Percentiles rank a stretch among this genome's conserved stretches.
phyloP scores from a whole-genome alignment of 768 basidiomycete species.

The Russula sp. region DNA sequence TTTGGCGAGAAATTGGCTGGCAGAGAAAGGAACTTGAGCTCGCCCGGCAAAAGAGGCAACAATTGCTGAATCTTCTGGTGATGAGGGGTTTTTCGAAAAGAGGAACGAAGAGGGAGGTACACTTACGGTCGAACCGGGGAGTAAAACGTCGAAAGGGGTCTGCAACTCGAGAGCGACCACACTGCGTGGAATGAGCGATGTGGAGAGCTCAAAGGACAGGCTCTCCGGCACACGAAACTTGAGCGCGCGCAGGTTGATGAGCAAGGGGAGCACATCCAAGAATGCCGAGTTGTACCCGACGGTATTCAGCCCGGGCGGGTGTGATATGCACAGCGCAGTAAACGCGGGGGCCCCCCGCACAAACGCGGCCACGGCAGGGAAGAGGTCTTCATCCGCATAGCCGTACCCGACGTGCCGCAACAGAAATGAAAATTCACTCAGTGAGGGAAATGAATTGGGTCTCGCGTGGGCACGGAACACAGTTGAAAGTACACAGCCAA shows the following conservation, averaged over 20 bases:
- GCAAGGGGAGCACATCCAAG: constrained; percentile 63
- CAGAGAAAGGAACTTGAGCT: constrained; percentile 29
- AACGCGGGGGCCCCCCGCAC: constrained; percentile 50
- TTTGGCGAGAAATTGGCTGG: constrained; percentile 2
- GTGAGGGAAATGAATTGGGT: constrained; percentile 46
- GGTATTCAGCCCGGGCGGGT: constrained; percentile 32
- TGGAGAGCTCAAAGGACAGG: constrained; percentile 54
- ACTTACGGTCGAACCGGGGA: constrained; percentile 24
- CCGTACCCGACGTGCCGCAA: constrained; percentile 26
- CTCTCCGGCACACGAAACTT: constrained; percentile 60
- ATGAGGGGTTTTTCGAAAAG: constrained; percentile 29
- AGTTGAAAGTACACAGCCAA: constrained; percentile 33
- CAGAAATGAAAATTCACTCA: constrained; percentile 55
- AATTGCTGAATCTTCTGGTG: constrained; percentile 5
- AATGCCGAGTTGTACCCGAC: constrained; percentile 62
- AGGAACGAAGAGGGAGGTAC: neutral
- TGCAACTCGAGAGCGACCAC: constrained; percentile 47
- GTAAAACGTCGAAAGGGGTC: constrained; percentile 13
- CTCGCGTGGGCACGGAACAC: constrained; percentile 40
- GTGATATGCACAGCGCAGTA: constrained; percentile 45
- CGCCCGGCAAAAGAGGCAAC: constrained; percentile 19
- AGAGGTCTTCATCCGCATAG: constrained; percentile 52
- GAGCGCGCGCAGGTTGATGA: constrained; percentile 47
- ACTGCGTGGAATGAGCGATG: constrained; percentile 55
- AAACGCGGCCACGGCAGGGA: constrained; percentile 64